These are phyloP conservation scores for Yamadazyma scolyti DNA, from an alignment of 805 yeast species.

Conservation along the genomic window DNA sequence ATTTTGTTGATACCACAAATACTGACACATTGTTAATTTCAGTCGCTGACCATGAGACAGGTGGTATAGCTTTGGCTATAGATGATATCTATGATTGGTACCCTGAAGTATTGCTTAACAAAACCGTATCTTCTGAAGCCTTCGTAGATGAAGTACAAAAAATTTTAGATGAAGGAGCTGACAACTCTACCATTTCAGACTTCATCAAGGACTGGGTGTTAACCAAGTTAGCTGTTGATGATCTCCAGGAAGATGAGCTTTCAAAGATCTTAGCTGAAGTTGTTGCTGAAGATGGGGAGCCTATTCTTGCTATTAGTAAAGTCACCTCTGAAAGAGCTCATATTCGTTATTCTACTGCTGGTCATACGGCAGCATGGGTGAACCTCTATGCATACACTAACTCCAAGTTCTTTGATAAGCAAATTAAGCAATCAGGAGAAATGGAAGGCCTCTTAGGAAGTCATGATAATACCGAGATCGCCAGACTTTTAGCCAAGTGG, in stretches of 20 bases:
- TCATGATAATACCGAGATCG: conserved; percentile 79
- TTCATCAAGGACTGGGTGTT: conserved; percentile 7
- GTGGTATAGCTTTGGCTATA: conserved; percentile 53
- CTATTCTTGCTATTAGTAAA: conserved; percentile 60
- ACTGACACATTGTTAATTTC: conserved; percentile 76
- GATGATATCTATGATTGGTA: conserved; percentile 46
- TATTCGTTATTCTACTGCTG: conserved; percentile 9
- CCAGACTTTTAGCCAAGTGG: conserved; percentile 55
- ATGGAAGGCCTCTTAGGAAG: conserved; percentile 56
- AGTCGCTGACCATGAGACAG: conserved; percentile 95
- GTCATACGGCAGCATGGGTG: conserved; percentile 5
- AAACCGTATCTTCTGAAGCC: conserved; percentile 75
- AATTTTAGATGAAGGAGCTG: conserved; percentile 14
- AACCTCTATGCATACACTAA: conserved; percentile 8
- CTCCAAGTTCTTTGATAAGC: too few relatives aligned
- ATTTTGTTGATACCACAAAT: conserved; percentile 64
- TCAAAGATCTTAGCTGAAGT: conserved; percentile 5
- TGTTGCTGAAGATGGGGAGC: conserved; percentile 47
- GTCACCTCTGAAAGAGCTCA: conserved; percentile 8
- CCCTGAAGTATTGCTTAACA: conserved; percentile 70
- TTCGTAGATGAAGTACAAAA: conserved; percentile 82
- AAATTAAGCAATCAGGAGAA: conserved; percentile 24
- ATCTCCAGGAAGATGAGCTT: conserved; percentile 8
- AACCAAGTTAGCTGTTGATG: conserved; percentile 6
- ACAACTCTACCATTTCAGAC: conserved; percentile 19